phyloP scores from a whole-genome alignment of 2,329 filamentous ascomycete species.

The Plectosphaerella plurivora region DNA sequence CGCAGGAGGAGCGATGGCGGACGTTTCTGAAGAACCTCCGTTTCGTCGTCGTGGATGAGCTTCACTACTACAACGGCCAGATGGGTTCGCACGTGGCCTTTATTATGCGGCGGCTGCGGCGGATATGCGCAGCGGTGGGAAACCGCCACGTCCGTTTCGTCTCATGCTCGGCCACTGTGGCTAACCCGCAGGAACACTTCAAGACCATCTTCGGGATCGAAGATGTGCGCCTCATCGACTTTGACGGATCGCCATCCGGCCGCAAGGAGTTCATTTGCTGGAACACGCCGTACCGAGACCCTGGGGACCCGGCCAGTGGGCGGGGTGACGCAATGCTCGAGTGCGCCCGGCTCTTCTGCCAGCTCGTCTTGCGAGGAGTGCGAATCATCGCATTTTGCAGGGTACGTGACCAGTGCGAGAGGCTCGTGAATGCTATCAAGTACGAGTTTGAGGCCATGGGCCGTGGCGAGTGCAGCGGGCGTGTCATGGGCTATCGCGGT shows the following conservation, averaged over 20 bases:
- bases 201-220: constrained; percentile 88
- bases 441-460: constrained; percentile 71
- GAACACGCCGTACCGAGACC: constrained; percentile 95
- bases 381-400: constrained; percentile 91
- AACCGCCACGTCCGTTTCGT: constrained; percentile 85
- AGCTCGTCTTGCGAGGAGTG: constrained; percentile 82
- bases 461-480: constrained; percentile 65
- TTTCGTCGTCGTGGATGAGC: constrained; percentile 85
- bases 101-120: constrained; percentile 83
- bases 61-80: constrained; percentile 94
- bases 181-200: constrained; percentile 90
- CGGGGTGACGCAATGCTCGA: constrained; percentile 79
- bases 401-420: constrained; percentile 83
- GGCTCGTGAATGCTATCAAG: constrained; percentile 74
- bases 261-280: constrained; percentile 95
- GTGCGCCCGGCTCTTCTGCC: constrained; percentile 85
- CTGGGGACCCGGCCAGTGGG: constrained; percentile 79
- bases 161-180: constrained; percentile 93
- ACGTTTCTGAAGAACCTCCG: constrained; percentile 82
- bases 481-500: constrained; percentile 93
- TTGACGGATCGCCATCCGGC: constrained; percentile 88
- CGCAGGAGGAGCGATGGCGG: constrained; percentile 87
- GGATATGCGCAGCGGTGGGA: constrained; percentile 86
- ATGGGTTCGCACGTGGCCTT: constrained; percentile 92
- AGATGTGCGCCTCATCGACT: constrained; percentile 76